Evolutionary conservation across 2,329 filamentous ascomycete species (phyloP).

Genomic region (Beauveria scarabaeidicola): DNA sequence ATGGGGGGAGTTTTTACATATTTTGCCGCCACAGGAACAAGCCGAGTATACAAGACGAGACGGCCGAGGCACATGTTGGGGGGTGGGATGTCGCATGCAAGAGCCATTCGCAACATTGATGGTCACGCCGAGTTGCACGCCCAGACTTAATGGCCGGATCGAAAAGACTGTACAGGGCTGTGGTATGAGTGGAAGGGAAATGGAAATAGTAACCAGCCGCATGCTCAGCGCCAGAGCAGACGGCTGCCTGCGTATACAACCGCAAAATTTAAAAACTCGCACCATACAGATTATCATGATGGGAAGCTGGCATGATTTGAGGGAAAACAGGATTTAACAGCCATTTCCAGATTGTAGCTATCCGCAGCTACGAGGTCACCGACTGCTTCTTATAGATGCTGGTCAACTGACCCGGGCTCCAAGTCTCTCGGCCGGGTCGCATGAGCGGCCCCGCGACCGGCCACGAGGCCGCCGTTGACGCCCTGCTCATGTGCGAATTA

Average conservation of each 20-base stretch:
- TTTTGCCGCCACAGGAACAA: neutral
- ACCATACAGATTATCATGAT: no score
- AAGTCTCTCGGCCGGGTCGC: constrained; percentile 4
- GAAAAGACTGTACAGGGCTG: neutral
- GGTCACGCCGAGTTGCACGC: neutral
- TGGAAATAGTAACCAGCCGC: neutral
- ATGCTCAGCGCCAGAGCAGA: no score
- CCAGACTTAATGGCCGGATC: neutral
- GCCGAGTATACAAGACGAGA: no score
- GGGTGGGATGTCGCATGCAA: constrained; percentile 2
- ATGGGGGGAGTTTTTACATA: neutral
- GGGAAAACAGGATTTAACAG: neutral
- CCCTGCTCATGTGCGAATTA: neutral
- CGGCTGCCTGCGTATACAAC: no score
- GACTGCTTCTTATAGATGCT: neutral
- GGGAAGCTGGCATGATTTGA: neutral
- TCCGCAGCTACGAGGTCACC: neutral
- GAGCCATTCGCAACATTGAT: neutral
- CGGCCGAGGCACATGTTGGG: neutral
- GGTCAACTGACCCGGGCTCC: constrained; percentile 6
- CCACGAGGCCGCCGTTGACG: constrained; percentile 1
- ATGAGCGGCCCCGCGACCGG: constrained; percentile 1
- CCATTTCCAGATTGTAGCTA: neutral
- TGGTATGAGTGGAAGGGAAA: neutral
- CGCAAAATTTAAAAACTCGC: neutral